Conservation (phyloP, 148 eudicot genomes). For the Dysphania ambrosioides region DNA sequence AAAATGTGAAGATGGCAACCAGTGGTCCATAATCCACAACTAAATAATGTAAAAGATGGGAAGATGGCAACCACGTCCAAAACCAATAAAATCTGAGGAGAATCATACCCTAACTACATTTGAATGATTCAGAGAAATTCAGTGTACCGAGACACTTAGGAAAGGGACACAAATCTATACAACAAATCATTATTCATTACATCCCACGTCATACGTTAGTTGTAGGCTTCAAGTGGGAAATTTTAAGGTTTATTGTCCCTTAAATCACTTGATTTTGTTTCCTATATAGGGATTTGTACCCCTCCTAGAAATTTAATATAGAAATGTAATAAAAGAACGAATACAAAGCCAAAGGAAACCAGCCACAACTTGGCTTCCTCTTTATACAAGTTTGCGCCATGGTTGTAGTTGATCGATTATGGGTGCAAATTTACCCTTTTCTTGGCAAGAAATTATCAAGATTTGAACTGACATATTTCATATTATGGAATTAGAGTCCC, state of each 20-base stretch:
- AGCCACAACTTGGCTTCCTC: no score
- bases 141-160: background rate
- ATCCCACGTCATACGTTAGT: background rate
- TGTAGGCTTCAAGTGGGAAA: slow-evolving; percentile 1
- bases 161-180: background rate
- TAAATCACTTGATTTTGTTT: background rate
- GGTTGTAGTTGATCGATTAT: no score
- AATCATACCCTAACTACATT: background rate
- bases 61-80: no score
- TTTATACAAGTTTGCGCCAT: no score
- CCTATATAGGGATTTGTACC: background rate
- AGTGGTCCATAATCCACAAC: no score
- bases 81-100: no score
- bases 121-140: background rate
- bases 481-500: no score
- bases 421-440: no score
- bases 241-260: slow-evolving; percentile 2
- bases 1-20: no score
- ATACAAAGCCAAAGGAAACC: background rate
- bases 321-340: background rate
- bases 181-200: background rate
- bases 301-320: background rate
- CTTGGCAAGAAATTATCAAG: no score
- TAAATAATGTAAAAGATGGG: no score
- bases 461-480: no score